Conservation (phyloP, 768 basidiomycete species). For the Hortiboletus campestris region DNA sequence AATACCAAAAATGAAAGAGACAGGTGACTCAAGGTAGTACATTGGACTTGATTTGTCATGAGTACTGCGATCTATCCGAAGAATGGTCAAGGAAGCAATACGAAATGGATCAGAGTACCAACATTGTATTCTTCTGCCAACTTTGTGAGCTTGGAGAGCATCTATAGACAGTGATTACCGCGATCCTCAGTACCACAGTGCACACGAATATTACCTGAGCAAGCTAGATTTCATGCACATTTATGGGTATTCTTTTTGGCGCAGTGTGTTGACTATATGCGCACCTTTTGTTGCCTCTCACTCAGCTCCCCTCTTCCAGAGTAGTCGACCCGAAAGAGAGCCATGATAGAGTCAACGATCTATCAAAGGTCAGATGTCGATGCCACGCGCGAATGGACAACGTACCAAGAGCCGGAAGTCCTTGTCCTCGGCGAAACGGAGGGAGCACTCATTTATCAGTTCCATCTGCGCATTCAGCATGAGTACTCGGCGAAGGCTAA, state of each 20-base stretch:
- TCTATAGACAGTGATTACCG: slow-evolving; percentile 39
- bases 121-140: slow-evolving; percentile 92
- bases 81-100: slow-evolving; percentile 2
- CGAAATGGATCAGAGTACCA: slow-evolving; percentile 2
- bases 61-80: slow-evolving; percentile 69
- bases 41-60: slow-evolving; percentile 92
- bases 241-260: slow-evolving; percentile 11
- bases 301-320: slow-evolving; percentile 93
- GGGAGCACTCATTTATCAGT: slow-evolving; percentile 84
- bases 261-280: not conserved
- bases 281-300: slow-evolving; percentile 88
- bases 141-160: slow-evolving; percentile 89
- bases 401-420: slow-evolving; percentile 70
- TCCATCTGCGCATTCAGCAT: slow-evolving; percentile 62
- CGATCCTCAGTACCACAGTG: not conserved
- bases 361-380: slow-evolving; percentile 31
- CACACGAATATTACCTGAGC: slow-evolving; percentile 58
- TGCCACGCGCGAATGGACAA: not conserved
- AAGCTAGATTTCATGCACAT: slow-evolving; percentile 46
- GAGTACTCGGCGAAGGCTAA: not conserved
- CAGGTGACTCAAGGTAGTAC: slow-evolving; percentile 34
- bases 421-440: slow-evolving; percentile 87
- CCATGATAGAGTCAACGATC: slow-evolving; percentile 98
- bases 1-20: not conserved
- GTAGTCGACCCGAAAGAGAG: slow-evolving; percentile 90